These are phyloP conservation scores for Cryptococcus wingfieldii DNA, from an alignment of 1,284 basidiomycete genomes.

Conservation along the genomic window DNA sequence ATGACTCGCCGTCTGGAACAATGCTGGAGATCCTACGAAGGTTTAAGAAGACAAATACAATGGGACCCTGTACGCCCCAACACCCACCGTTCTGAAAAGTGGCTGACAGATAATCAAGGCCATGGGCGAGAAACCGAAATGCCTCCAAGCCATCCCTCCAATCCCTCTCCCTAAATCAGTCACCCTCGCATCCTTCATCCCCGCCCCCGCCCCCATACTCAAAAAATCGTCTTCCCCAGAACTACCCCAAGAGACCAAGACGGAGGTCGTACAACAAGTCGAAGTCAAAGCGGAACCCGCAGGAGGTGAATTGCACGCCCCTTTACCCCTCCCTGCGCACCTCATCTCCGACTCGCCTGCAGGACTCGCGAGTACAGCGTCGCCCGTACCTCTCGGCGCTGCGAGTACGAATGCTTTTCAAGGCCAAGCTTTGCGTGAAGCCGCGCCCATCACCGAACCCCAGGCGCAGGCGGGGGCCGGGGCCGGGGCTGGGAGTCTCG, in stretches of 20 bases:
- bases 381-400: slow-evolving; percentile 2
- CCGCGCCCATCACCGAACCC: background rate
- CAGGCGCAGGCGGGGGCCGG: no score
- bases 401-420: background rate
- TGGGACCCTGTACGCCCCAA: slow-evolving; percentile 1
- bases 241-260: background rate
- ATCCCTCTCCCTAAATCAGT: background rate
- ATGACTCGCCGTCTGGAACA: slow-evolving; percentile 26
- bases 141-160: background rate
- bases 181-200: background rate
- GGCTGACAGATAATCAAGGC: background rate
- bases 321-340: background rate
- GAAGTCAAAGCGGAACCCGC: background rate
- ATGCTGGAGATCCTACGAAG: slow-evolving; percentile 32
- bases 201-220: background rate
- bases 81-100: background rate
- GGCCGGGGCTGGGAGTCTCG: no score
- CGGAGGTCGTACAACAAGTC: background rate
- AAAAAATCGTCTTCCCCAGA: background rate
- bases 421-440: slow-evolving; percentile 1
- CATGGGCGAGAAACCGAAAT: background rate
- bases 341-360: background rate
- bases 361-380: background rate
- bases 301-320: background rate
- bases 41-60: slow-evolving; percentile 21